phyloP scores from a whole-genome alignment of 208 protist genomes.

The Leishmania braziliensis region DNA sequence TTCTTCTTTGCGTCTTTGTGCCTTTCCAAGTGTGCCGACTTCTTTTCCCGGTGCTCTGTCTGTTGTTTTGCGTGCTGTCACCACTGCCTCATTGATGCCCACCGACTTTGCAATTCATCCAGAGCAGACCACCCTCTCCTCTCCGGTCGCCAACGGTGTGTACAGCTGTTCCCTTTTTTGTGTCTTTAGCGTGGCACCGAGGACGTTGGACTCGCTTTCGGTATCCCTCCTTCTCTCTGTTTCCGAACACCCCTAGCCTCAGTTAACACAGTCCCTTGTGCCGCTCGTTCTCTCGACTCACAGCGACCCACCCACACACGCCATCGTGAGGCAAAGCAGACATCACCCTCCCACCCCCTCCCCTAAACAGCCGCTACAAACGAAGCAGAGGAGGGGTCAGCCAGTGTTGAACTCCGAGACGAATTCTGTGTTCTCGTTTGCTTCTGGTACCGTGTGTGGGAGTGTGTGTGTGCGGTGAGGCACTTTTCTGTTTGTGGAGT shows the following conservation, averaged over 20 bases:
- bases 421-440: neutral
- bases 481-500: neutral
- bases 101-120: too few species aligned
- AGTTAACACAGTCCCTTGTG: neutral
- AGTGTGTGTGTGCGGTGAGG: neutral
- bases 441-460: neutral
- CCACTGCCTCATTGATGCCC: too few species aligned
- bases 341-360: neutral
- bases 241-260: neutral
- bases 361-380: neutral
- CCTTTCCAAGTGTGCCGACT: too few species aligned
- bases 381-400: neutral
- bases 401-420: neutral
- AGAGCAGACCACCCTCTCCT: too few species aligned
- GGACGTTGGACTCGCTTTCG: neutral
- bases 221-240: neutral
- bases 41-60: too few species aligned
- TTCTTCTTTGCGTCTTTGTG: too few species aligned
- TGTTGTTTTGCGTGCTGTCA: too few species aligned
- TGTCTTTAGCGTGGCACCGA: neutral
- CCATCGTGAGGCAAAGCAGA: neutral
- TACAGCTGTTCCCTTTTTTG: neutral
- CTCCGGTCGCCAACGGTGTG: too few species aligned
- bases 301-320: neutral
- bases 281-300: neutral